Base-by-base conservation (phyloP, 106 monocot species). In the Iris macrosiphon region DNA sequence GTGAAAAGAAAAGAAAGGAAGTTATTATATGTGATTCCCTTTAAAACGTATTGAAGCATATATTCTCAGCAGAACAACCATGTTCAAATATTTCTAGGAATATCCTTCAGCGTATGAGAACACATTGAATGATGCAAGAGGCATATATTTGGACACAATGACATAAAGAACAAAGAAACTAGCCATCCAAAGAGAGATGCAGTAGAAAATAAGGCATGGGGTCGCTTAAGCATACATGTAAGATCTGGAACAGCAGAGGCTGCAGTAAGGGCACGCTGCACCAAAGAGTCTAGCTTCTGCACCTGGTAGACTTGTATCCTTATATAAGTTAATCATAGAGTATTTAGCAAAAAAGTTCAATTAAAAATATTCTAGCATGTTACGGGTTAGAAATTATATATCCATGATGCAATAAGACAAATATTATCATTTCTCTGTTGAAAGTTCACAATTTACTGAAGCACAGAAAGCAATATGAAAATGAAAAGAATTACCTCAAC, bases 201-300 rank as follows among this genome's bases (percentile, higher is more conserved):
- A n/a, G n/a, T n/a, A n/a, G n/a, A n/a, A n/a, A n/a, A n/a, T n/a
- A n/a, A n/a, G n/a, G n/a, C n/a, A n/a, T n/a, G n/a, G n/a, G n/a
- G n/a, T n/a, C n/a, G n/a, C n/a, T n/a, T n/a, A n/a, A n/a, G n/a
- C n/a, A n/a, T n/a, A n/a, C 89, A 82, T 66, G 37, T 63, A 62
- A 95, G 85, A 58, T 95, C 82, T 52, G 78, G 70, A 59, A 30
- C 64, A 57, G 62, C 45, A 72, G 38, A 72, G 16, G 84, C 59
- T 37, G 89, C 68, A 69, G 18, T 31, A 60, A 95, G 71, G 39
- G 95, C 95, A 71, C 89, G 89, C 4, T 31, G 46, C 13, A 85
- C 95, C 7, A 89, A 54, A 49, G 76, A 76, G 48, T 95, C 82
- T 33, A 95, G 39, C 37, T 61, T 76, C 29, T 85, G 76, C 6